Conservation (phyloP, 805 yeast species). For the Suhomyces faveliae region DNA sequence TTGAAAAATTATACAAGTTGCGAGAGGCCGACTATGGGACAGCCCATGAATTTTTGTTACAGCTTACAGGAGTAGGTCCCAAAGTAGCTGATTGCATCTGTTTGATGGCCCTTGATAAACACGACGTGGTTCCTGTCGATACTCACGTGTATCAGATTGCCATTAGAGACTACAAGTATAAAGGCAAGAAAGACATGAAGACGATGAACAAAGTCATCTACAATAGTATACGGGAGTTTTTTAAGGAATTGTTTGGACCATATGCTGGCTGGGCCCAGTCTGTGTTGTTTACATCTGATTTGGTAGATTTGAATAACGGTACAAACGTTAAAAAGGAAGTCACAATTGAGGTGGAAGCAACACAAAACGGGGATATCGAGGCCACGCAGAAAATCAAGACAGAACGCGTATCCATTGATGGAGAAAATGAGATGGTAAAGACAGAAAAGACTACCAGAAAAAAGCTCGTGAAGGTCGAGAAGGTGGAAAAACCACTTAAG, state of each 20-base stretch:
- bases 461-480: not conserved
- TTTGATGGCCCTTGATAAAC: slow-evolving; percentile 84
- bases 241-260: slow-evolving; percentile 75
- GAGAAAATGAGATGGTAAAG: not conserved
- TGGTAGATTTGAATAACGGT: slow-evolving; percentile 70
- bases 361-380: too few relatives aligned
- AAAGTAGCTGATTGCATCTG: slow-evolving; percentile 97
- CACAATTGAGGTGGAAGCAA: not conserved
- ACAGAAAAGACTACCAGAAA: not conserved
- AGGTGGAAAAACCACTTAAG: not conserved
- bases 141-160: slow-evolving; percentile 94
- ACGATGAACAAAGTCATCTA: slow-evolving; percentile 53
- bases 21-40: slow-evolving; percentile 47
- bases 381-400: not conserved
- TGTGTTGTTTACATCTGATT: slow-evolving; percentile 85
- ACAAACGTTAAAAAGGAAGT: slow-evolving; percentile 31
- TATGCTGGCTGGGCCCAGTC: slow-evolving; percentile 99
- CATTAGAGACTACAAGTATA: slow-evolving; percentile 69
- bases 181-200: slow-evolving; percentile 38
- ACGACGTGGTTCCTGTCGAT: slow-evolving; percentile 89
- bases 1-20: slow-evolving; percentile 40
- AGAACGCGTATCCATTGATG: not conserved
- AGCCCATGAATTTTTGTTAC: slow-evolving; percentile 58
- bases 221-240: slow-evolving; percentile 55
- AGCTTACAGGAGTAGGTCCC: slow-evolving; percentile 89